Evolutionary conservation across 2,329 filamentous ascomycete genomes (phyloP), one percentile per base, ranked within the genome.

Genomic region (Penicillium sp.): DNA sequence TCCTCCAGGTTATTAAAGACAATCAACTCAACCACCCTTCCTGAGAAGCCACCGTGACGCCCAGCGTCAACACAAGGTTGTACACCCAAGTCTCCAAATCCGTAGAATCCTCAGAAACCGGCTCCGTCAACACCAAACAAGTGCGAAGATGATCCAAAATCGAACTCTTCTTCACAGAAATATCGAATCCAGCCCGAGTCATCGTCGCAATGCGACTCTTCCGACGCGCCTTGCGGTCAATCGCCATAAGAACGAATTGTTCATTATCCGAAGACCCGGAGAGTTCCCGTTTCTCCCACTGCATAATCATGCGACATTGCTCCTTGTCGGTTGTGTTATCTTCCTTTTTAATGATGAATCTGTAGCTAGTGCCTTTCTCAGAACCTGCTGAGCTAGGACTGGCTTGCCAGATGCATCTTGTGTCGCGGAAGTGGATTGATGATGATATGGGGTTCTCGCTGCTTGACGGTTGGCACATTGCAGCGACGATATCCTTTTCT

Each of bases 51-150:
- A 74, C 64, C 59, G 69, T 69, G 2, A 69, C 61, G 29, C 73
- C 68, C 58, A 73, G 42, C 35, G 71, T 67, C 54, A 75, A 60
- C 50, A 73, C 61, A 10, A 68, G 51, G 19, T 71, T 71, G 60
- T 72, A 67, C 43, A 75, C 38, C 62, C 54, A 62, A 29, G 55
- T 59, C 17, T 71, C 61, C 47, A 71, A 56, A 29, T 52, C 42
- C 53, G 64, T 51, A 15, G 63, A 59, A 50, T 6, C 41, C 54
- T 23, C 35, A 42, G 45, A 54, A 33, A 56, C 23, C 17, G 63
- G 58, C 46, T 46, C 54, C 13, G 58, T 60, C 35, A 67, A 50
- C 29, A 56, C 55, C 53, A 63, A 51, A 50, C 66, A 68, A 21
- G 57, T 50, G 23, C 59, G 53, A 31, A 68, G 41, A 13, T 60